Evolutionary conservation across 2,329 filamentous ascomycete species (phyloP), one percentile per base, ranked within the genome.

Genomic region (Claviceps fusiformis): DNA sequence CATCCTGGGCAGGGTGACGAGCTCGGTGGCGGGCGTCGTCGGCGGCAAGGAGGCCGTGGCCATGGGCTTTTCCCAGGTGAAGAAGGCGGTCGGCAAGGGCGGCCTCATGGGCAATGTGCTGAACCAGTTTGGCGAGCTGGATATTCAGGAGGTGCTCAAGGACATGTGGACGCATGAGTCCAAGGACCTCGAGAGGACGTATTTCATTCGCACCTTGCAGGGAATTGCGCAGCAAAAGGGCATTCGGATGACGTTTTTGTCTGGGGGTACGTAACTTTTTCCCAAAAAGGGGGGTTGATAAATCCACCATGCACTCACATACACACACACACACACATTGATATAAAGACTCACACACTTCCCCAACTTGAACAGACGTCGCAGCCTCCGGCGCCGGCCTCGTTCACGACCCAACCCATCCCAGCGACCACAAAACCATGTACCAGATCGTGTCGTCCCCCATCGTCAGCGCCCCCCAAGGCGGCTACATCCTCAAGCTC

Each of bases 141-240:
- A 96, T 64, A 82, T 97, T 52, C 83, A 93, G 54, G 93, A 98
- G 71, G 93, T 97, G 66, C 74, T 97, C 56, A 85, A 92, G 66
- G 93, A 98, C 68, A 86, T 95, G 76, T 98, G 93, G 93, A 98
- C 93, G 27, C 93, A 98, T 65, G 92, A 97, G 53, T 91, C 87
- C 53, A 98, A 97, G 79, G 93, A 98, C 63, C 82, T 98, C 45
- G 93, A 98, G 72, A 80, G 93, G 56, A 98, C 93, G 7, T 98
- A 98, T 68, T 76, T 98, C 58, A 95, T 98, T 67, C 85, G 93
- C 60, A 98, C 93, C 1, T 78, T 98, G 3, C 93, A 98, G 72
- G 89, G 90, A 31, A 97, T 98, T 63, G 79, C 93, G 1, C 89
- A 95, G 67, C 91, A 95, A 70, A 96, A 96, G 72, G 91, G 88